Evolutionary conservation across 225 moss, liverwort and hornwort species (phyloP).

Genomic region (Asterella californica): DNA sequence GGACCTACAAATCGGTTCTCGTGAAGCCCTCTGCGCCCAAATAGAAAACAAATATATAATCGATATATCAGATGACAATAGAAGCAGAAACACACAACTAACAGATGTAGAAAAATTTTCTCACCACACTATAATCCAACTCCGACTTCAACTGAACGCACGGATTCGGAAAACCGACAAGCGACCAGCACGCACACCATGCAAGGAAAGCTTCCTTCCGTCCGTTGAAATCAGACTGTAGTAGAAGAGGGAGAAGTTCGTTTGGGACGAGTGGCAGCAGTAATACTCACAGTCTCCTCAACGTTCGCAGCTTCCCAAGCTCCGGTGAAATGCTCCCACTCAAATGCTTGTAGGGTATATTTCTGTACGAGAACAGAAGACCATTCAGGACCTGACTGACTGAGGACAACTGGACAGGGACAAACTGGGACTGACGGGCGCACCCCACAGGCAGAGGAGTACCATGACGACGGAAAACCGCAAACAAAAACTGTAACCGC

Average conservation of each 20-base stretch:
- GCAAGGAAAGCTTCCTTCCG: no score
- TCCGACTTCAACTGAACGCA: no score
- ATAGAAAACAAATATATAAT: no score
- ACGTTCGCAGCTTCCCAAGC: conserved; percentile 67
- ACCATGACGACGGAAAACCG: neutral
- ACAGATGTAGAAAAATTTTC: no score
- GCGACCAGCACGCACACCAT: no score
- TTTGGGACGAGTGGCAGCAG: neutral
- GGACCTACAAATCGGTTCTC: conserved; percentile 66
- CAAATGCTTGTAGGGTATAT: conserved; percentile 65
- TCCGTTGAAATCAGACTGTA: neutral
- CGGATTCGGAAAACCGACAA: no score
- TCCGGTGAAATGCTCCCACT: conserved; percentile 76
- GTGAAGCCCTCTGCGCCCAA: conserved; percentile 64
- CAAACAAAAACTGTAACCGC: no score
- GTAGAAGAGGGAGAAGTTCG: neutral
- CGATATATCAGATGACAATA: neutral
- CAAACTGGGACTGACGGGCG: no score
- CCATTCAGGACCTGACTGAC: neutral
- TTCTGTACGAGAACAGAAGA: conserved; percentile 35
- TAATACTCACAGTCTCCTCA: conserved; percentile 67
- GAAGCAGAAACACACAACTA: no score
- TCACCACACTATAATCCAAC: no score
- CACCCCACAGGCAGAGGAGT: neutral
- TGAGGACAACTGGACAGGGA: neutral